Base-by-base conservation (phyloP, 2,329 filamentous ascomycete genomes). In the Pseudogymnoascus sp. region DNA sequence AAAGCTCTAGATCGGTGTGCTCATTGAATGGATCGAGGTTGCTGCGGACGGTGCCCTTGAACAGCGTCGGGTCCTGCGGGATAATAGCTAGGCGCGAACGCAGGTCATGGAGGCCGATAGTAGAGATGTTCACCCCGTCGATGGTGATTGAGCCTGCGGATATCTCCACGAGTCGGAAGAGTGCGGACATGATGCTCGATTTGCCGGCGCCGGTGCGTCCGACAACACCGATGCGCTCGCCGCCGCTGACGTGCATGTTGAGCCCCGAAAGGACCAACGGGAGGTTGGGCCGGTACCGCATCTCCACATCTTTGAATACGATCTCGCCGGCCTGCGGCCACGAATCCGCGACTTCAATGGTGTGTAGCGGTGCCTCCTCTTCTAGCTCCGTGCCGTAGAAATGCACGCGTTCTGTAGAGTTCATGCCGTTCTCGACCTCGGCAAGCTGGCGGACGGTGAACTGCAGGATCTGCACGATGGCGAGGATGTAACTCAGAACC, bases 361-460 rank as follows among this genome's bases (percentile, higher is more conserved):
- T 87, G 70, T 93, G 89, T 1, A 93, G 80, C 0, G 93, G 91
- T 0, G 93, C 91, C 75, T 97, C 95, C 72, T 96, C 89, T 67
- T 96, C 92, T 4, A 99, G 83, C 68, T 90, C 77, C 0, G 85
- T 91, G 62, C 91, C 93, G 73, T 97, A 97, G 78, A 96, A 91
- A 73, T 92, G 86, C 35, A 97, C 81, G 60, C 95, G 88, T 76
- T 97, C 93, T 0, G 96, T 95, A 0, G 93, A 88, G 74, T 97
- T 97, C 93, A 97, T 97, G 72, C 93, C 91, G 76, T 97, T 97
- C 75, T 97, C 93, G 7, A 97, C 91, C 75, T 97, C 93, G 26
- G 93, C 93, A 6, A 97, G 81, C 76, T 97, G 93, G 16, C 95
- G 86, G 16, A 97, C 91, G 0, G 91, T 93, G 75, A 97, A 97